Evolutionary conservation across 805 yeast species (phyloP).

Genomic region (Vanderwaltozyma polyspora): DNA sequence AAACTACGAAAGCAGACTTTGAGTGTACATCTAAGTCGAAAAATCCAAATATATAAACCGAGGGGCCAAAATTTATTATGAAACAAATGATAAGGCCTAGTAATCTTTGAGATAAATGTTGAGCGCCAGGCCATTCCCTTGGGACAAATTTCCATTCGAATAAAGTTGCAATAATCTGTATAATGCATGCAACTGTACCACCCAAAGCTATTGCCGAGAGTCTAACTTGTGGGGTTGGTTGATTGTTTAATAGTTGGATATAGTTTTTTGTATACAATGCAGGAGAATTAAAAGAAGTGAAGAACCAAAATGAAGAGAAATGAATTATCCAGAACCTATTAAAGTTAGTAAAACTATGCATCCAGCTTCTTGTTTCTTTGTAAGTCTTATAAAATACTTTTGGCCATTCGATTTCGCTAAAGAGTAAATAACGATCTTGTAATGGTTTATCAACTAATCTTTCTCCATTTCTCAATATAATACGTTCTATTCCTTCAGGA

Average conservation of each 20-base stretch:
- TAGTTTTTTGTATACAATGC: conserved; percentile 54
- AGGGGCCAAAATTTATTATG: conserved; percentile 38
- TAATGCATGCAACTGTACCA: conserved; percentile 48
- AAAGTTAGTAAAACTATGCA: conserved; percentile 61
- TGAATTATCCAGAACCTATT: conserved; percentile 75
- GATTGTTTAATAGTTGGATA: conserved; percentile 40
- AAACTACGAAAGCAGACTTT: conserved; percentile 29
- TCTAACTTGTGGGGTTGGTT: conserved; percentile 46
- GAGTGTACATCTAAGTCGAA: conserved; percentile 24
- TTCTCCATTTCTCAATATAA: conserved; percentile 35
- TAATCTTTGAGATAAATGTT: conserved; percentile 41
- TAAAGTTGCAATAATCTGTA: conserved; percentile 44
- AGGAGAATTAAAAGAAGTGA: conserved; percentile 57
- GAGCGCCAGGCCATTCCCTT: conserved; percentile 61
- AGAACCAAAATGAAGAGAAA: conserved; percentile 65
- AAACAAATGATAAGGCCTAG: conserved; percentile 33
- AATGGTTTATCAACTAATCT: conserved; percentile 44
- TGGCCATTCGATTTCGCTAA: conserved; percentile 54
- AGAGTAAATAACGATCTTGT: conserved; percentile 41
- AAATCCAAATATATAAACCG: conserved; percentile 37
- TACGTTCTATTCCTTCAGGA: conserved; percentile 50
- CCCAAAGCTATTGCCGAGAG: conserved; percentile 55
- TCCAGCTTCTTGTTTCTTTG: conserved; percentile 65
- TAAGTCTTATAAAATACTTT: conserved; percentile 65
- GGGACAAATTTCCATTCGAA: conserved; percentile 59